Evolutionary conservation across 2,329 filamentous ascomycete genomes (phyloP), one percentile per base, ranked within the genome.

Genomic region (Colletotrichum sp.): DNA sequence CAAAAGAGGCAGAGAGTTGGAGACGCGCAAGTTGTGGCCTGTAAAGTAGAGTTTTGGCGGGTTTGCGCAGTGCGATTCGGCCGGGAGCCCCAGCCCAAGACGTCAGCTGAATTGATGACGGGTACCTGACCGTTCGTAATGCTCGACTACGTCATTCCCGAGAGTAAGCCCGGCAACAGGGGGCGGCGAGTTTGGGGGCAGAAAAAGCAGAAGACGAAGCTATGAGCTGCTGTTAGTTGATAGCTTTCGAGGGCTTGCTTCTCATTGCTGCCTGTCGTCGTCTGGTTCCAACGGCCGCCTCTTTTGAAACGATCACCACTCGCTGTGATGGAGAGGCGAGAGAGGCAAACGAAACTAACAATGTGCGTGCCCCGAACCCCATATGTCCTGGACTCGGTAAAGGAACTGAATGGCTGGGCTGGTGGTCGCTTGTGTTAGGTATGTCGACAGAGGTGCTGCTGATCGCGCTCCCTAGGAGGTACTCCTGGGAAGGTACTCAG

Each of bases 121-220:
- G 73, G 68, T 72, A 75, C 73, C 69, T 75, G 73, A 72, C 55
- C 63, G 68, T 72, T 68, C 72, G 32, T 68, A 64, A 72, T 67
- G 72, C 55, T 75, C 16, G 63, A 57, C 69, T 67, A 75, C 73
- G 73, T 75, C 69, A 75, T 75, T 72, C 73, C 69, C 69, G 62
- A 75, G 30, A 63, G 55, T 34, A 39, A 55, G 69, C 39, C 72
- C 62, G 57, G n/a, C 55, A n/a, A 26, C 73, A 68, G 63, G 62
- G 68, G 72, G 36, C 57, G 64, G n/a, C 24, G 68, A 44, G 18
- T 55, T 70, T 63, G 67, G 57, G 67, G 67, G 49, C 36, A 72
- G 72, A 72, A 66, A 62, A 62, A 34, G 18, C 16, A 32, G 12
- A 39, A 36, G 60, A 64, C n/a, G n/a, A n/a, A 13, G 28, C n/a